Percentiles rank a stretch among this genome's conserved stretches.
Conservation (phyloP, 371 early-diverging fungal genomes). For the Mucor plumbeus region DNA sequence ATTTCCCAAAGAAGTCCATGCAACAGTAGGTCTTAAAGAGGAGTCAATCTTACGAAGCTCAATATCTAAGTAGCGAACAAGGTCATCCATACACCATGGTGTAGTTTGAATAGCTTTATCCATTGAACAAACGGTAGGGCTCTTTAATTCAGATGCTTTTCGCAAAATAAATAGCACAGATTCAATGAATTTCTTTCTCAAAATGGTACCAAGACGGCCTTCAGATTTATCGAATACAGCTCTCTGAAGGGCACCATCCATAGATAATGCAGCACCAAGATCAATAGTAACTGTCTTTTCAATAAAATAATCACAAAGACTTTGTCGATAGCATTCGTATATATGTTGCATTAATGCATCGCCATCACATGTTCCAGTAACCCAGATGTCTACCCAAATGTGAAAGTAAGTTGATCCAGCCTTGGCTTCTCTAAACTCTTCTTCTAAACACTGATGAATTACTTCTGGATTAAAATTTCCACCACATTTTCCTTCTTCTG, state of each 20-base stretch:
- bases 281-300: slow-evolving; percentile 67
- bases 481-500: slow-evolving; percentile 15
- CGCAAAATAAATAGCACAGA: slow-evolving; percentile 56
- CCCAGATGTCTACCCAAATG: slow-evolving; percentile 75
- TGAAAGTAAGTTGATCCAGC: slow-evolving; percentile 38
- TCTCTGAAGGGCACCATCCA: slow-evolving; percentile 25
- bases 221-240: slow-evolving; percentile 22
- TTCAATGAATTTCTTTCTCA: slow-evolving; percentile 63
- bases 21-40: slow-evolving; percentile 43
- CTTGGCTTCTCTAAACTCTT: slow-evolving; percentile 39
- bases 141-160: slow-evolving; percentile 58
- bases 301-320: slow-evolving; percentile 74
- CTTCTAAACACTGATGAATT: slow-evolving; percentile 39
- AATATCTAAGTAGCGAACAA: slow-evolving; percentile 40
- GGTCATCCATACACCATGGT: slow-evolving; percentile 56
- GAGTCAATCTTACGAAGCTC: slow-evolving; percentile 45
- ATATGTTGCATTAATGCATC: slow-evolving; percentile 61
- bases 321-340: slow-evolving; percentile 63
- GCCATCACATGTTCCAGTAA: slow-evolving; percentile 63
- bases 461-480: slow-evolving; percentile 38
- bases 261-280: slow-evolving; percentile 30
- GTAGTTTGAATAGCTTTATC: slow-evolving; percentile 30
- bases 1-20: slow-evolving; percentile 34
- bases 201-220: slow-evolving; percentile 33
- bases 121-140: slow-evolving; percentile 66